Evolutionary conservation across 1,139 yeast species (phyloP).

Genomic region (Yarrowia galli): DNA sequence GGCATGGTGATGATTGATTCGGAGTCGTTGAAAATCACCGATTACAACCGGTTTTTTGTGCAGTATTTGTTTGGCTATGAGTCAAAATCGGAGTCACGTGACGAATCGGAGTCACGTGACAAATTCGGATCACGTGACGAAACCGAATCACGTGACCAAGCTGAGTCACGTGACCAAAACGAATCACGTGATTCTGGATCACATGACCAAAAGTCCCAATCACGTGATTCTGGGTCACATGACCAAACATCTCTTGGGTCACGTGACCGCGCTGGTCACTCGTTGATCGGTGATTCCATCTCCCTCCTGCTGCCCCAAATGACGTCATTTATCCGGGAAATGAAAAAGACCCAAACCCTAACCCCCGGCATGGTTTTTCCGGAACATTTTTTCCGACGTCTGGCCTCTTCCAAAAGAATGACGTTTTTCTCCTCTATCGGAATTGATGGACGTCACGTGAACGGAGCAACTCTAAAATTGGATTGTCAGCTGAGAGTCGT

Average conservation of each 20-base stretch:
- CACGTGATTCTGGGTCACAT: too few species aligned
- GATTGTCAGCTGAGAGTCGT: conserved; percentile 85
- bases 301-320: conserved; percentile 71
- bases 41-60: conserved; percentile 81
- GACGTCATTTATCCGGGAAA: not conserved
- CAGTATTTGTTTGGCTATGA: conserved; percentile 86
- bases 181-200: too few species aligned
- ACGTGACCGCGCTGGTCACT: too few species aligned
- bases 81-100: too few species aligned
- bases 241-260: too few species aligned
- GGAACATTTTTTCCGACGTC: conserved; percentile 83
- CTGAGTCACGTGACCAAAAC: too few species aligned
- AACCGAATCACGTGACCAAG: too few species aligned
- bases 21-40: conserved; percentile 56
- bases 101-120: too few species aligned
- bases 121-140: too few species aligned
- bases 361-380: conserved; percentile 70
- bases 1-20: conserved; percentile 80
- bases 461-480: conserved; percentile 67
- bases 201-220: too few species aligned
- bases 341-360: not conserved
- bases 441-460: conserved; percentile 69
- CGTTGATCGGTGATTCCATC: too few species aligned
- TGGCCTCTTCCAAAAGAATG: conserved; percentile 48
- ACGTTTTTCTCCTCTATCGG: conserved; percentile 53